Conservation (phyloP, 306 rosid genomes). For the Nissolia schottii region DNA sequence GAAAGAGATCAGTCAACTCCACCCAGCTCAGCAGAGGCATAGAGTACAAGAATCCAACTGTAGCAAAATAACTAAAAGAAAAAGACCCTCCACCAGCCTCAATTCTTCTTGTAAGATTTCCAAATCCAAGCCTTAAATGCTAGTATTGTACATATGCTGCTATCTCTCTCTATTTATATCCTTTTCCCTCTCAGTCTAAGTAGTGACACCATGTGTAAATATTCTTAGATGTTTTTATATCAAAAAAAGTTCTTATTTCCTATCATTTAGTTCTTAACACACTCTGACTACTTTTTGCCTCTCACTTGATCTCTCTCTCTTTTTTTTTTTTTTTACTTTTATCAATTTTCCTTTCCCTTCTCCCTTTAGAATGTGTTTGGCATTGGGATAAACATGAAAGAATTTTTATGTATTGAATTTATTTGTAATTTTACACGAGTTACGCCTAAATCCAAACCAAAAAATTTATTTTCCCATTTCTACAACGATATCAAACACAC, state of each 20-base stretch:
- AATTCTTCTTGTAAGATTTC: conserved; percentile 39
- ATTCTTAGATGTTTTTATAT: neutral
- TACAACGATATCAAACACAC: no score
- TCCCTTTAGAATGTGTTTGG: no score
- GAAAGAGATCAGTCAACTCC: conserved; percentile 17
- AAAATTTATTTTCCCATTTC: no score
- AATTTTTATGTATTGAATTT: no score
- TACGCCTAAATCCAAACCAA: no score
- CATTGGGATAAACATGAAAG: no score
- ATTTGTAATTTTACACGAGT: no score
- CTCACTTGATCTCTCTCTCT: no score
- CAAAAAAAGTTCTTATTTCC: neutral
- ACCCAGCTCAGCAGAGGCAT: conserved; percentile 31
- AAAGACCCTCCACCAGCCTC: conserved; percentile 53
- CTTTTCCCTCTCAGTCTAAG: neutral
- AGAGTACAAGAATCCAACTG: conserved; percentile 25
- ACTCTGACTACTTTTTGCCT: no score
- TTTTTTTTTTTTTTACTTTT: no score
- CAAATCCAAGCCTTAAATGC: conserved; percentile 41
- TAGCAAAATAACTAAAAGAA: conserved; percentile 51
- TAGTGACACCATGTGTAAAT: neutral
- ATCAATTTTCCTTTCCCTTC: no score
- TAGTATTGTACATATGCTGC: conserved; percentile 28
- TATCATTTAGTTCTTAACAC: neutral
- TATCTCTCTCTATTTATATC: neutral